A percentile compares a stretch with the other conserved stretches of the same genome.
These are phyloP conservation scores for Acanthamoeba culbertsoni DNA, from an alignment of 208 protist species.

Conservation along the genomic window DNA sequence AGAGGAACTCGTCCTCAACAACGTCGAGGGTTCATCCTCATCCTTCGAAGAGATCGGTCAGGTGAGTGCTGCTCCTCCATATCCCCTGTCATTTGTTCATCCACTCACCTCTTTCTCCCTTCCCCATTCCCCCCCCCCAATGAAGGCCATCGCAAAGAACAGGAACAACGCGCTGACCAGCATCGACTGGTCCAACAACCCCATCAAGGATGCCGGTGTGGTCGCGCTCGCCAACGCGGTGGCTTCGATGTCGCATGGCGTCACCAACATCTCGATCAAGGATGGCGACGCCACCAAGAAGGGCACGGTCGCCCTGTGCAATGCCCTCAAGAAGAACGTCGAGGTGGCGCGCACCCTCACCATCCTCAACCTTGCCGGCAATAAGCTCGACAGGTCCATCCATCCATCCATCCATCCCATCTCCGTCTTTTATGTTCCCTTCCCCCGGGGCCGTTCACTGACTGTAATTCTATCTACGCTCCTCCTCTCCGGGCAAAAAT, in stretches of 20 bases:
- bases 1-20: conserved; percentile 43
- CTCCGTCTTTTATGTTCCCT: not conserved
- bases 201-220: not conserved
- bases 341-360: conserved; percentile 68
- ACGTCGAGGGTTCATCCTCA: conserved; percentile 27
- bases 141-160: conserved; percentile 37
- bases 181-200: conserved; percentile 58
- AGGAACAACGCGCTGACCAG: not conserved
- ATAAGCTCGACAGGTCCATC: conserved; percentile 69
- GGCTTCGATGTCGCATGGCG: not conserved
- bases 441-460: not conserved
- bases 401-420: not conserved
- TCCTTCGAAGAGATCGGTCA: conserved; percentile 36
- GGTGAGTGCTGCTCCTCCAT: not conserved
- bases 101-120: not conserved
- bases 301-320: conserved; percentile 54
- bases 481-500: too few relatives aligned
- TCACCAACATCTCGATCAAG: not conserved
- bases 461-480: not conserved
- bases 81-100: not conserved
- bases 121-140: too few relatives aligned
- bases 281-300: conserved; percentile 11
- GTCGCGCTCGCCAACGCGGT: not conserved
- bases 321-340: conserved; percentile 72
- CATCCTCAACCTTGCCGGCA: conserved; percentile 67